phyloP scores from a whole-genome alignment of 2,329 filamentous ascomycete species.

The Trichoderma sp. region DNA sequence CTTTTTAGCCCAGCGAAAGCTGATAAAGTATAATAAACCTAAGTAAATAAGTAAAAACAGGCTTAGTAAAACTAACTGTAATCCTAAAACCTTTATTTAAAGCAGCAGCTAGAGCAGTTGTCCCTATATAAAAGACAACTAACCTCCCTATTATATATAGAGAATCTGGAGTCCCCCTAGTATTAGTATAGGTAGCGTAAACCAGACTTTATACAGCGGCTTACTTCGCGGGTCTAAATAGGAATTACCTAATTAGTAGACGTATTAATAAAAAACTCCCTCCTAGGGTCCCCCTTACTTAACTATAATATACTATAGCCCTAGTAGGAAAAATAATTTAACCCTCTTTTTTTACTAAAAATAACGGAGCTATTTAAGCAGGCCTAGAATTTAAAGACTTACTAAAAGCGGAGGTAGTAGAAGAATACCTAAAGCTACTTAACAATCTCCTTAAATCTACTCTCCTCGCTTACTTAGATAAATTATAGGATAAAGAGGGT shows the following conservation, averaged over 20 bases:
- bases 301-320: background rate
- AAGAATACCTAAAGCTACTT: background rate
- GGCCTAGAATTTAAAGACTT: background rate
- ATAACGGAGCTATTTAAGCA: background rate
- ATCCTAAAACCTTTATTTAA: no score
- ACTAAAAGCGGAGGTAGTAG: background rate
- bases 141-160: background rate
- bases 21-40: background rate
- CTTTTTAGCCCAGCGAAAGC: background rate
- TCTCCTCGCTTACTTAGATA: background rate
- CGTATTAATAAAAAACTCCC: no score
- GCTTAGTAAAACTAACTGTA: no score
- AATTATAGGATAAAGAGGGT: background rate
- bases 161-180: background rate
- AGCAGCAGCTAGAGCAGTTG: background rate
- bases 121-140: background rate
- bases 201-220: background rate
- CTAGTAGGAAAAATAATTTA: background rate
- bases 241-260: no score
- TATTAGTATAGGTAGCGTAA: background rate
- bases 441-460: background rate
- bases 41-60: background rate
- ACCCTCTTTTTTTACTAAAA: background rate
- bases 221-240: no score
- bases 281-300: no score